Evolutionary conservation across 805 yeast genomes (phyloP), one percentile per base, ranked within the genome.

Genomic region (Cyberlindnera samutprakarnensis): DNA sequence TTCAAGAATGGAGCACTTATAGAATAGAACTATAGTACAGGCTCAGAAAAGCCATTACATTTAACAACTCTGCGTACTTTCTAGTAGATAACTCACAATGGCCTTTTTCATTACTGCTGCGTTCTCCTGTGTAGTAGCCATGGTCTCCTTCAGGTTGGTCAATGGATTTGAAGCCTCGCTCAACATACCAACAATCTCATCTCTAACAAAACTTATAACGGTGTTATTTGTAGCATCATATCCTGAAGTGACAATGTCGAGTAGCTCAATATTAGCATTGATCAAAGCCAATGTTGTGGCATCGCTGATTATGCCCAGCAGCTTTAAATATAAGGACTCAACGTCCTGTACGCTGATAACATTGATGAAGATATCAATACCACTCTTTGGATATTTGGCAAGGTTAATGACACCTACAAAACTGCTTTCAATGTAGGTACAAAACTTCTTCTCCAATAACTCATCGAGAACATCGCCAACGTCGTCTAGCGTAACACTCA

Each of bases 321-420:
- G 52, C 32, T 54, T 54, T 32, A 54, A 55, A 14, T 39, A 27
- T 13, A 50, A 38, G 20, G 38, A 38, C 24, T 63, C 64, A 4
- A 62, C 50, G n/a, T 44, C 35, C 18, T 45, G 47, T 2, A 56
- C 43, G 7, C 78, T 64, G 18, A 88, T 66, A 7, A 90, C 61
- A 24, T 79, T 72, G 6, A 92, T 62, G 40, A 78, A 79, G 12
- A 90, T 69, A 48, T 80, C 92, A 36, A 90, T 84, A 14, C 88
- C 76, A 3, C 95, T 83, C 56, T 90, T 90, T 5, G 97, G 96
- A 54, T 92, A 92, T 39, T 78, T 76, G 11, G 72, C 72, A 21
- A 85, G 60, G 34, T 59, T 52, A 28, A 64, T 49, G 23, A 59
- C 57, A 26, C 61, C 54, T 21, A 57, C 56, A 37, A 61, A 59